phyloP scores from a whole-genome alignment of 176 grass and related monocot genomes.

The Aechmea fasciata region DNA sequence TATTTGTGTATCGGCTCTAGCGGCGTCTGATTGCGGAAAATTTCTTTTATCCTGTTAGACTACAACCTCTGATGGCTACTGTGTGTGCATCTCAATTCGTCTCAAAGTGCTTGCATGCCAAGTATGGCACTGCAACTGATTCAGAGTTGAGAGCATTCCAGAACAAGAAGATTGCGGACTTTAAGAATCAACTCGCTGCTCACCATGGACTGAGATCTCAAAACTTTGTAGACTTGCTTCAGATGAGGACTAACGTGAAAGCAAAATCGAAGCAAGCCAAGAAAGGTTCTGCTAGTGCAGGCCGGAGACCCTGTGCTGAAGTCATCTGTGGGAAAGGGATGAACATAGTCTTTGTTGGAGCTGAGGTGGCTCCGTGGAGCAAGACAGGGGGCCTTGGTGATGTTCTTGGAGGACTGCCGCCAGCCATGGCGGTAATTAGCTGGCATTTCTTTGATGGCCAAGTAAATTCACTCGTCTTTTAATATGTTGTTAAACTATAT shows the following conservation, averaged over 20 bases:
- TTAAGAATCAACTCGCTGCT: conserved; percentile 1
- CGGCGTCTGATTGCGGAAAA: no score
- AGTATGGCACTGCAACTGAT: conserved; percentile 13
- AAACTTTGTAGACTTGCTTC: conserved; percentile 21
- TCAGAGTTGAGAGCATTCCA: conserved; percentile 22
- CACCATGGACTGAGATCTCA: conserved; percentile 23
- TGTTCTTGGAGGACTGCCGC: conserved; percentile 54
- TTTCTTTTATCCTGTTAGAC: no score
- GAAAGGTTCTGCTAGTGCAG: neutral
- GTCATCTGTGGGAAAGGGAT: conserved; percentile 45
- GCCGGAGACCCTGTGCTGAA: conserved; percentile 4
- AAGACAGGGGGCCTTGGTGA: conserved; percentile 78
- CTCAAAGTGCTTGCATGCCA: conserved; percentile 18
- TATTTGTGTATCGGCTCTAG: no score
- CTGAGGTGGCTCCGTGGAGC: conserved; percentile 58
- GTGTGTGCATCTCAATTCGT: conserved; percentile 49
- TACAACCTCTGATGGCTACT: conserved; percentile 28
- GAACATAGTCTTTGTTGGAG: conserved; percentile 40
- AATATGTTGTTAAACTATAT: neutral
- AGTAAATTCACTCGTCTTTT: neutral
- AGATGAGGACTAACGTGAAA: conserved; percentile 20
- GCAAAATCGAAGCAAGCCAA: conserved; percentile 11
- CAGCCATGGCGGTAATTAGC: conserved; percentile 43
- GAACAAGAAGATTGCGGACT: conserved; percentile 7
- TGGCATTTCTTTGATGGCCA: neutral